These are phyloP conservation scores for Penicillium alfredii DNA, from an alignment of 495 filamentous ascomycete genomes.

Conservation along the genomic window DNA sequence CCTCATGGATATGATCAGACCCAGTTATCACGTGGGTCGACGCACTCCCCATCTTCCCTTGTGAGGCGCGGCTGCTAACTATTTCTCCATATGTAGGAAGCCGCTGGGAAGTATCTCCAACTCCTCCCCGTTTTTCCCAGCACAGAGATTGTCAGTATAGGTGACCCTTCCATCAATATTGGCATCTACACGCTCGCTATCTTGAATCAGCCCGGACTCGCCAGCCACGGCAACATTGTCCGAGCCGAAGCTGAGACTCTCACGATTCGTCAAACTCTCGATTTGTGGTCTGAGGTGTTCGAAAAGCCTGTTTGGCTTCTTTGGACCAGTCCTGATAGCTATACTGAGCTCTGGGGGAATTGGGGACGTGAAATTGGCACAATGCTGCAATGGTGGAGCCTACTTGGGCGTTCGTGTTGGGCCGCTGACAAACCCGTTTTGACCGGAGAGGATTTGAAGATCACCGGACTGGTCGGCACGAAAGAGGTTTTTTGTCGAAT, in stretches of 20 bases:
- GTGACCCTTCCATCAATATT: constrained; percentile 33
- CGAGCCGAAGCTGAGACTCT: constrained; percentile 18
- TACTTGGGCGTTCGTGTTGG: constrained; percentile 4
- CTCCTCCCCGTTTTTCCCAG: constrained; percentile 21
- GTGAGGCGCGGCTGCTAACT: too few relatives aligned
- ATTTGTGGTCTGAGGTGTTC: constrained; percentile 30
- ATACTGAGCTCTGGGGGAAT: constrained; percentile 9
- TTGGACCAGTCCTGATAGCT: constrained; percentile 5
- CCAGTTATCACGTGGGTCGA: too few relatives aligned
- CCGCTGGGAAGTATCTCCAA: constrained; percentile 28
- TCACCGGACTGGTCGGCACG: constrained; percentile 8
- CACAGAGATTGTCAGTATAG: constrained; percentile 31
- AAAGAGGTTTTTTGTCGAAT: constrained; percentile 13
- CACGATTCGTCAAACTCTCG: constrained; percentile 29
- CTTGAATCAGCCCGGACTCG: constrained; percentile 29
- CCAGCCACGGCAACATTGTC: constrained; percentile 24
- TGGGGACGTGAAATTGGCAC: constrained; percentile 9
- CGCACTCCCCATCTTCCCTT: too few relatives aligned
- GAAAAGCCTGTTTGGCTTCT: constrained; percentile 24
- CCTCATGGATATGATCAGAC: too few relatives aligned
- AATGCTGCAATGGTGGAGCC: constrained; percentile 7
- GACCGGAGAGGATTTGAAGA: constrained; percentile 2
- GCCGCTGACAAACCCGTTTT: constrained; percentile 3
- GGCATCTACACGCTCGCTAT: constrained; percentile 34
- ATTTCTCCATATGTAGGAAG: constrained; percentile 9